Evolutionary conservation across 768 basidiomycete genomes (phyloP).

Genomic region (Rhodotorula graminis): DNA sequence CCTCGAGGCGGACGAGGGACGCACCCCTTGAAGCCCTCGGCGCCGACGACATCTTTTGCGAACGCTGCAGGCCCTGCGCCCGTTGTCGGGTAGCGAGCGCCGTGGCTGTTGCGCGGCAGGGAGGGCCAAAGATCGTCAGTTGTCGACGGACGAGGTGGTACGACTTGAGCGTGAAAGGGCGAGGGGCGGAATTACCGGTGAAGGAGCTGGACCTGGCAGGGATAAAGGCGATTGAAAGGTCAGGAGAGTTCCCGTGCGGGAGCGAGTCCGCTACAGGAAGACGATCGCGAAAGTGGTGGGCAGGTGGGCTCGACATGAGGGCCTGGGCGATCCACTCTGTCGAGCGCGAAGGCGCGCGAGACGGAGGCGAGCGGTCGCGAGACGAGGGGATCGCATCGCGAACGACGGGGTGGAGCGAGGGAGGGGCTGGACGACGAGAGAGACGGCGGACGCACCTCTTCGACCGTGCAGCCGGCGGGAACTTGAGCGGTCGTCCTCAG

Average conservation of each 20-base stretch:
- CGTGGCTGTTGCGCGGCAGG: conserved; percentile 51
- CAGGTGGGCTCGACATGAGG: too few relatives aligned
- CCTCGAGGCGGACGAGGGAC: not conserved
- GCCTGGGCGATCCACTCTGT: too few relatives aligned
- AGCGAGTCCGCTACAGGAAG: too few relatives aligned
- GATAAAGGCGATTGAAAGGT: not conserved
- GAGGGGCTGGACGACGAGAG: too few relatives aligned
- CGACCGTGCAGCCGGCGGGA: conserved; percentile 23
- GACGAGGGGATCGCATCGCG: not conserved
- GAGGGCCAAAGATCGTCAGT: not conserved
- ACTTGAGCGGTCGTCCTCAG: conserved; percentile 12
- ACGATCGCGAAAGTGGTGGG: too few relatives aligned
- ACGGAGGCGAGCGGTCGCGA: not conserved
- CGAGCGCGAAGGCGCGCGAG: too few relatives aligned
- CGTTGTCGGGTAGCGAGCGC: conserved; percentile 59
- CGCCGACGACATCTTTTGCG: conserved; percentile 54
- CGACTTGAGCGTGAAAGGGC: not conserved
- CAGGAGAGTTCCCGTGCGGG: too few relatives aligned
- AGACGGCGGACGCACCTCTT: conserved; percentile 19
- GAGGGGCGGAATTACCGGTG: conserved; percentile 8
- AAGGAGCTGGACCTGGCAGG: conserved; percentile 37
- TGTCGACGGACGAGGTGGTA: too few relatives aligned
- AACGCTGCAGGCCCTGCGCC: conserved; percentile 52
- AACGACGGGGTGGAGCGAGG: not conserved
- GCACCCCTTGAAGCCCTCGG: conserved; percentile 50